phyloP scores from a whole-genome alignment of 129 eudicot genomes.

The Arctium lappa region DNA sequence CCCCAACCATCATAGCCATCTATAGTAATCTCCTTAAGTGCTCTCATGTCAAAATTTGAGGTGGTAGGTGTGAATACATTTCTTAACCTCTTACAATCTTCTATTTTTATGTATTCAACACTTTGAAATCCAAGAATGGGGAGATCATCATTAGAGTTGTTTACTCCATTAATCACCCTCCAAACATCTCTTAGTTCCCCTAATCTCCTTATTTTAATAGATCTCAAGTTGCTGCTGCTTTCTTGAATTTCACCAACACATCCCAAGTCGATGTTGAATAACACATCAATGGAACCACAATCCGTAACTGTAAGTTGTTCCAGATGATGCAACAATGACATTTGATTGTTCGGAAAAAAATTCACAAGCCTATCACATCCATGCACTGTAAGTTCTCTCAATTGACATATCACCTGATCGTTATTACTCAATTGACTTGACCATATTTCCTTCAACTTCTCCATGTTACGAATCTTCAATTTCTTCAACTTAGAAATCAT shows the following conservation, averaged over 20 bases:
- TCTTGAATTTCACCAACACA: not conserved
- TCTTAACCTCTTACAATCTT: not conserved
- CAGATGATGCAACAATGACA: not conserved
- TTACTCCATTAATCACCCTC: slow-evolving; percentile 4
- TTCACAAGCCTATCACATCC: slow-evolving; percentile 3
- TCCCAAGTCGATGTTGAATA: slow-evolving; percentile 3
- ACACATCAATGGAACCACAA: not conserved
- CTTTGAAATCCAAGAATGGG: not conserved
- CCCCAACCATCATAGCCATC: not conserved
- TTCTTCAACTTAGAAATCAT: not conserved
- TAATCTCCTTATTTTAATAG: not conserved
- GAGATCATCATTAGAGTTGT: not conserved
- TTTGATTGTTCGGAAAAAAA: not conserved
- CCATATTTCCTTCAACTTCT: slow-evolving; percentile 1
- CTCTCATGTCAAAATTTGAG: not conserved
- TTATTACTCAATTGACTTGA: not conserved
- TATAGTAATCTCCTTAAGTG: not conserved
- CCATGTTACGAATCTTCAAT: not conserved
- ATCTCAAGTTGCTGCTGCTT: not conserved
- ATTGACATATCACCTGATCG: not conserved
- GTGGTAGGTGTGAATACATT: not conserved
- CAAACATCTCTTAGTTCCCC: slow-evolving; percentile 5
- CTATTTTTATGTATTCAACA: not conserved
- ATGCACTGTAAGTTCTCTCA: not conserved
- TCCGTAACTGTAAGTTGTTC: not conserved